Evolutionary conservation across 208 protist species (phyloP).

Genomic region (Plasmodiophora brassicae): DNA sequence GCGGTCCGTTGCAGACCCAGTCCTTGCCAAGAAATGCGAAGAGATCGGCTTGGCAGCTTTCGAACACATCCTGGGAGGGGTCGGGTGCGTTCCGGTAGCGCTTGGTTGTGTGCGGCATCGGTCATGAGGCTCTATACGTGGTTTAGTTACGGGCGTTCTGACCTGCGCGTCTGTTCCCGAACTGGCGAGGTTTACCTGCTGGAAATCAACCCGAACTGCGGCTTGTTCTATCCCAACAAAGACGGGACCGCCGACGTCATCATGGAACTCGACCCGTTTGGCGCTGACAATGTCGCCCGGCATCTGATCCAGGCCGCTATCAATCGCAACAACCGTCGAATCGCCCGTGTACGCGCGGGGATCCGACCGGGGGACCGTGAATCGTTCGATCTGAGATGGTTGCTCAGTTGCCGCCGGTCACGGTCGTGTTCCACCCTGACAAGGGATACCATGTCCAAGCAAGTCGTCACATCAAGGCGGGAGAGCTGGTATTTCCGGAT

Average conservation of each 20-base stretch:
- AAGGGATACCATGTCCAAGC: slow-evolving; percentile 2
- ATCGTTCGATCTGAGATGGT: not conserved
- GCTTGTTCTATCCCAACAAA: not conserved
- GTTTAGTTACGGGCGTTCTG: not conserved
- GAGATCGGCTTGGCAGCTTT: not conserved
- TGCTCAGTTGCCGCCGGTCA: not conserved
- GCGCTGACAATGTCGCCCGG: not conserved
- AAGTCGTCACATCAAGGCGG: not conserved
- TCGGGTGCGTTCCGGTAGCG: not conserved
- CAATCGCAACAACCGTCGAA: not conserved
- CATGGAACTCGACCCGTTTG: not conserved
- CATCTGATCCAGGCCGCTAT: slow-evolving; percentile 22
- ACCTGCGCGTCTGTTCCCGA: not conserved
- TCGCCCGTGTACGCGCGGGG: not conserved
- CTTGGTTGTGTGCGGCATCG: not conserved
- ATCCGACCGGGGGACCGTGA: not conserved
- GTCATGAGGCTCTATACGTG: too few species aligned
- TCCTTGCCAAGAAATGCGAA: not conserved
- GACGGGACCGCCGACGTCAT: slow-evolving; percentile 7
- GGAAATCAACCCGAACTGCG: slow-evolving; percentile 26
- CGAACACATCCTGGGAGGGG: not conserved
- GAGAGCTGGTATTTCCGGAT: not conserved
- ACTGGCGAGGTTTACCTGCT: slow-evolving; percentile 22
- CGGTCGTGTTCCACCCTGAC: not conserved
- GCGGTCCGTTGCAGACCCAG: not conserved